Conservation (phyloP, 2,329 filamentous ascomycete genomes). For the Gremmenia infestans region DNA sequence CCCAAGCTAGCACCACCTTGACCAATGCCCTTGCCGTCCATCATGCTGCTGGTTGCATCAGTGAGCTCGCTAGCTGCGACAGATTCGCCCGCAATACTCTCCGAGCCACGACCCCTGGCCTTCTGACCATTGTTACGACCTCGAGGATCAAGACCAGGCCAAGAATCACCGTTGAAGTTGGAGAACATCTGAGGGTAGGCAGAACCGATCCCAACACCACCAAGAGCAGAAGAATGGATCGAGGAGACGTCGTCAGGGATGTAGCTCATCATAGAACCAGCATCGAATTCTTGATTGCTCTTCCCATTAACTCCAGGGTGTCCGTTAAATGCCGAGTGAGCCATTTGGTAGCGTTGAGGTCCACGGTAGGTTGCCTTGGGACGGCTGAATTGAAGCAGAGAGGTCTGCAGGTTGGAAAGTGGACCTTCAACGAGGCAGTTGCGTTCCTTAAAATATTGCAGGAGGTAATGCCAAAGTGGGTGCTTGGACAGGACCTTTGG, state of each 20-base stretch:
- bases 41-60: slow-evolving; percentile 73
- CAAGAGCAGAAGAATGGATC: slow-evolving; percentile 85
- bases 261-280: slow-evolving; percentile 87
- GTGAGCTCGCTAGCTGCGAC: slow-evolving; percentile 88
- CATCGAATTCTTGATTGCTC: slow-evolving; percentile 46
- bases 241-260: slow-evolving; percentile 97
- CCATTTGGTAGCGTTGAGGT: slow-evolving; percentile 81
- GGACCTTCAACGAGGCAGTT: slow-evolving; percentile 96
- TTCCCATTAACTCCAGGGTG: slow-evolving; percentile 30
- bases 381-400: slow-evolving; percentile 87
- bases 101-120: slow-evolving; percentile 59
- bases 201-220: slow-evolving; percentile 71
- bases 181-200: slow-evolving; percentile 96
- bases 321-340: slow-evolving; percentile 49
- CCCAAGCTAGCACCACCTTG: slow-evolving; percentile 85
- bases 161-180: slow-evolving; percentile 77
- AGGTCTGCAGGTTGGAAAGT: slow-evolving; percentile 91
- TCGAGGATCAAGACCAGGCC: slow-evolving; percentile 72
- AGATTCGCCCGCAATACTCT: slow-evolving; percentile 86
- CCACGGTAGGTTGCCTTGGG: slow-evolving; percentile 89
- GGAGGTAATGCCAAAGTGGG: slow-evolving; percentile 91
- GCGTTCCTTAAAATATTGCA: slow-evolving; percentile 94
- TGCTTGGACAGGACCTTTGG: slow-evolving; percentile 97
- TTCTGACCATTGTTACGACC: slow-evolving; percentile 63
- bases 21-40: slow-evolving; percentile 68